Conservation (phyloP, 257 asterid genomes). For the Cordia subcordata region DNA sequence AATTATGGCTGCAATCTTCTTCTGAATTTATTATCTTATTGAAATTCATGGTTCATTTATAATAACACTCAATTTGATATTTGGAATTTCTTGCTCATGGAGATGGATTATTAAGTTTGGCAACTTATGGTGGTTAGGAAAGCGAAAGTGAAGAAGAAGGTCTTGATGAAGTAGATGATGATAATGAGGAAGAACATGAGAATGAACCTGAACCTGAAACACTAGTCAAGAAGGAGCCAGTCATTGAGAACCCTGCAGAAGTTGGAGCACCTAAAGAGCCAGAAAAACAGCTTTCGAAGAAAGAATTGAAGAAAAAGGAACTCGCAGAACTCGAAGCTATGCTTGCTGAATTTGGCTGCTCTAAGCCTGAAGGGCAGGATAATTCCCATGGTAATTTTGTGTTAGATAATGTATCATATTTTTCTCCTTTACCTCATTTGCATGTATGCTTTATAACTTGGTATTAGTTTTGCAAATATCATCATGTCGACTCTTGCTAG, state of each 20-base stretch:
- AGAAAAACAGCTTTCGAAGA: slow-evolving; percentile 90
- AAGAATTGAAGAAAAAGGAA: slow-evolving; percentile 92
- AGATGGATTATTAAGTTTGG: neutral
- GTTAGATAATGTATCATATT: no score
- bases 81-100: no score
- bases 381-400: slow-evolving; percentile 49
- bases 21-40: no score
- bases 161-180: slow-evolving; percentile 36
- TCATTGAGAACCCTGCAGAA: slow-evolving; percentile 36
- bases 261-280: slow-evolving; percentile 64
- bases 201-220: slow-evolving; percentile 35
- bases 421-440: no score
- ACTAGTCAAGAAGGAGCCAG: slow-evolving; percentile 27
- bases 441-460: no score
- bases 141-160: slow-evolving; percentile 41
- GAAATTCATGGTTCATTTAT: no score
- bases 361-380: slow-evolving; percentile 41
- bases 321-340: slow-evolving; percentile 92
- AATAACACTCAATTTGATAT: no score
- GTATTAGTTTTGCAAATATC: no score
- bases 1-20: no score
- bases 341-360: slow-evolving; percentile 79
- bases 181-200: slow-evolving; percentile 65
- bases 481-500: no score
- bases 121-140: slow-evolving; percentile 21